Conservation (phyloP, 257 asterid genomes). For the Nicotiana noctiflora region DNA sequence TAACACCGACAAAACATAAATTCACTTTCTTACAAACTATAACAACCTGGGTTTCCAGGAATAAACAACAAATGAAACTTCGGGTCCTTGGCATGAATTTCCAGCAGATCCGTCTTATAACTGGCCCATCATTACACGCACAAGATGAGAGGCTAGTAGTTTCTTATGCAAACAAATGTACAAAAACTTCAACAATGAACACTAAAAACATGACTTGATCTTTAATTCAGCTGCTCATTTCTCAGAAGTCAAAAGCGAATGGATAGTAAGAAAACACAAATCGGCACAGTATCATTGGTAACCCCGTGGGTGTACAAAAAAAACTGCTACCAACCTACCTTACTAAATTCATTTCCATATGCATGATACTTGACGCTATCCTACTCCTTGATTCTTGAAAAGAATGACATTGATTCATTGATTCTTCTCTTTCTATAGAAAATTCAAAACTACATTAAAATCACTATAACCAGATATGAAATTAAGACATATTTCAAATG, state of each 20-base stretch:
- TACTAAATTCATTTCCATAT: not conserved
- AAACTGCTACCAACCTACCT: not conserved
- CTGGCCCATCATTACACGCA: slow-evolving; percentile 27
- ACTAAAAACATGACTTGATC: not conserved
- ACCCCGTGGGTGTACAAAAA: not conserved
- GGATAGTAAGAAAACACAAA: not conserved
- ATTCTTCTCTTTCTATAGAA: too few species aligned
- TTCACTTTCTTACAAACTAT: not conserved
- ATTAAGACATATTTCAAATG: not conserved
- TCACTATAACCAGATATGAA: not conserved
- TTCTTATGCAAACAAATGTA: not conserved
- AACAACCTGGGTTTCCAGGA: slow-evolving; percentile 93
- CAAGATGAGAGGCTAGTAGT: not conserved
- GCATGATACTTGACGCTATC: not conserved
- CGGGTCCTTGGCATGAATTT: slow-evolving; percentile 59
- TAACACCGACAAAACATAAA: not conserved
- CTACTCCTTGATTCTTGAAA: not conserved
- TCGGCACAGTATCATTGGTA: not conserved
- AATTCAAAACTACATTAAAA: not conserved
- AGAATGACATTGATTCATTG: not conserved
- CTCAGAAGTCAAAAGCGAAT: not conserved
- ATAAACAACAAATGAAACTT: slow-evolving; percentile 59
- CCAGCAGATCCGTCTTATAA: slow-evolving; percentile 58
- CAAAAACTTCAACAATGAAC: not conserved
- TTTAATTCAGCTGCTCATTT: not conserved